These are phyloP conservation scores for Gossypium sturtianum DNA, from an alignment of 345 rosid genomes.

Conservation along the genomic window DNA sequence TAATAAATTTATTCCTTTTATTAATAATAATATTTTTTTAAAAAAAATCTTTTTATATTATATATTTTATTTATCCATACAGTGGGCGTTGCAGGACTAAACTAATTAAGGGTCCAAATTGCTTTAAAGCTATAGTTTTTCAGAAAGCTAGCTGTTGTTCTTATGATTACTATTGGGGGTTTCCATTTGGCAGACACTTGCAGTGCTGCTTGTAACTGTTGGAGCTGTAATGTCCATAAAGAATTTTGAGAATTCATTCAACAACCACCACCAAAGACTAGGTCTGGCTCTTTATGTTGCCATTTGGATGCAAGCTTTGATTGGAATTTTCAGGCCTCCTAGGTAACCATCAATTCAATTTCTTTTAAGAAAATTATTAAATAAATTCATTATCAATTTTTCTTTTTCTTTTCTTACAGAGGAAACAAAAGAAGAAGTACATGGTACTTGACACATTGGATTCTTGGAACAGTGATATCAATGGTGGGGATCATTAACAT, in stretches of 20 bases:
- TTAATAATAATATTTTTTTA: too few relatives aligned
- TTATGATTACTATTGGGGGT: not conserved
- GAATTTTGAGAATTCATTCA: conserved; percentile 56
- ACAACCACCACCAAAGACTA: conserved; percentile 56
- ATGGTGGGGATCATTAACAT: conserved; percentile 66
- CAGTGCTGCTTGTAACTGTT: conserved; percentile 42
- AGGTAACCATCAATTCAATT: conserved; percentile 21
- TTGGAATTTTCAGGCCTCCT: conserved; percentile 48
- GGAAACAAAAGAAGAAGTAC: conserved; percentile 57
- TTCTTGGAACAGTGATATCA: conserved; percentile 62
- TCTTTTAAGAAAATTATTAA: too few relatives aligned
- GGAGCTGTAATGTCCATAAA: conserved; percentile 61
- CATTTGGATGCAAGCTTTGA: conserved; percentile 50
- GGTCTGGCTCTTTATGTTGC: conserved; percentile 55
- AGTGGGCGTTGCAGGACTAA: too few relatives aligned
- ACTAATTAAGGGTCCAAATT: too few relatives aligned
- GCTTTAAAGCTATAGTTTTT: too few relatives aligned
- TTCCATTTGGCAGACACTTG: conserved; percentile 30
- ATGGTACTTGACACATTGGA: conserved; percentile 85
- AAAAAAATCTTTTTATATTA: too few relatives aligned
- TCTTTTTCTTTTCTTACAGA: conserved; percentile 26
- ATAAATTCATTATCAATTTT: not conserved
- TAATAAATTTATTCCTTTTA: too few relatives aligned
- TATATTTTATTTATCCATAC: too few relatives aligned
- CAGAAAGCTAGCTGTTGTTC: not conserved